Conservation (phyloP, 306 rosid species). For the Vicia sativa region DNA sequence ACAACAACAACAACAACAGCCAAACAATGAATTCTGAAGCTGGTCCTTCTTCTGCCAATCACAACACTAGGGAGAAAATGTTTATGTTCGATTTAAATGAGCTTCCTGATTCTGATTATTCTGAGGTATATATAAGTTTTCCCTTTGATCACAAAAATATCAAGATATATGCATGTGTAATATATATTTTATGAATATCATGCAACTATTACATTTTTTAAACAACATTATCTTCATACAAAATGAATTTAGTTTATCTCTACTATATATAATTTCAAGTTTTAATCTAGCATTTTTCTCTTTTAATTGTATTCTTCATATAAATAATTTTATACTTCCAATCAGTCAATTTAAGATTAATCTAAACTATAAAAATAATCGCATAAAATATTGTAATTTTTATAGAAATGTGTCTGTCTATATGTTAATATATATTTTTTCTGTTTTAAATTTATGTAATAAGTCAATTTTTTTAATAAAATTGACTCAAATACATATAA, state of each 20-base stretch:
- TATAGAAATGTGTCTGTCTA: no score
- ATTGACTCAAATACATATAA: no score
- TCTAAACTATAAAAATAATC: no score
- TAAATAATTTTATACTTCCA: no score
- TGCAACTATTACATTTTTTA: background rate
- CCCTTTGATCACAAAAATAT: background rate
- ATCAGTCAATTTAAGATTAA: no score
- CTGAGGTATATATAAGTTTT: background rate
- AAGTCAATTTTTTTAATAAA: no score
- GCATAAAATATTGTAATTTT: no score
- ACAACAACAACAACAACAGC: background rate
- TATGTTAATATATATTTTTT: no score
- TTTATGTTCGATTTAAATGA: background rate
- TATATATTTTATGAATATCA: background rate
- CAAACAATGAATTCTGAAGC: background rate
- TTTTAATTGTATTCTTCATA: background rate
- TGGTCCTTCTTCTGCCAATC: background rate
- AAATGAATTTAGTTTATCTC: background rate
- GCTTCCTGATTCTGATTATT: background rate
- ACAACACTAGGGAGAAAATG: background rate
- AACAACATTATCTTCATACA: background rate
- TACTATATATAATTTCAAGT: background rate
- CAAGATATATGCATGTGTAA: background rate
- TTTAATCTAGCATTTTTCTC: background rate
- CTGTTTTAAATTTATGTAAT: no score